Evolutionary conservation across 345 rosid genomes (phyloP).

Genomic region (Theobroma cacao): DNA sequence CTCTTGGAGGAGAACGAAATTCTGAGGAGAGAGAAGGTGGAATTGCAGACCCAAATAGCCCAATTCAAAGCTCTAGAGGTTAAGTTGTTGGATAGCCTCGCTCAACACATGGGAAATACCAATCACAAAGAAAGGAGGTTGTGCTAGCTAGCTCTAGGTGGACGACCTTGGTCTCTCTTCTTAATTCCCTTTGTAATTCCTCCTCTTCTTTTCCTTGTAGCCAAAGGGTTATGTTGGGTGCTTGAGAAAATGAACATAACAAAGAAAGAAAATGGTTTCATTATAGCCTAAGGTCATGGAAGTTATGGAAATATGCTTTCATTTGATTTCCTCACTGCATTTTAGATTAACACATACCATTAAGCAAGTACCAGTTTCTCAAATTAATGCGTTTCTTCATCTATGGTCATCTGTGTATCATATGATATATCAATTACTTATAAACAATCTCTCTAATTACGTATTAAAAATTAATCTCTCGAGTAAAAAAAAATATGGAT

Average conservation of each 20-base stretch:
- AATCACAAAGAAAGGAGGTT: conserved; percentile 24
- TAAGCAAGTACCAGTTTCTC: not conserved
- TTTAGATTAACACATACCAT: not conserved
- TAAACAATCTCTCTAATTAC: too few relatives aligned
- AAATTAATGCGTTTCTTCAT: not conserved
- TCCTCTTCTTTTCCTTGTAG: not conserved
- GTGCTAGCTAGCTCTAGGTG: conserved; percentile 5
- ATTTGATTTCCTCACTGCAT: not conserved
- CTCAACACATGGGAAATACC: conserved; percentile 30
- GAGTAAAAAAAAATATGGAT: too few relatives aligned
- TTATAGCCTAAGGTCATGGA: not conserved
- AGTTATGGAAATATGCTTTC: not conserved
- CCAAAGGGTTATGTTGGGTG: not conserved
- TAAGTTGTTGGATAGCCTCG: conserved; percentile 42
- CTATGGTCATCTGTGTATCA: too few relatives aligned
- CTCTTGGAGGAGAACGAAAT: conserved; percentile 45
- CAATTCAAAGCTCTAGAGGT: conserved; percentile 40
- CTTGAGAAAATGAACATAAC: not conserved
- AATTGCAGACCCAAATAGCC: conserved; percentile 41
- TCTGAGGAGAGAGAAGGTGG: conserved; percentile 39
- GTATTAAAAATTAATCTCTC: too few relatives aligned
- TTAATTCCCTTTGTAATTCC: not conserved
- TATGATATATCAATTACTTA: too few relatives aligned
- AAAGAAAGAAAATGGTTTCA: too few relatives aligned
- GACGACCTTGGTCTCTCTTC: not conserved